Evolutionary conservation across 225 moss, liverwort and hornwort species (phyloP).

Genomic region (Sphagnum contortum): DNA sequence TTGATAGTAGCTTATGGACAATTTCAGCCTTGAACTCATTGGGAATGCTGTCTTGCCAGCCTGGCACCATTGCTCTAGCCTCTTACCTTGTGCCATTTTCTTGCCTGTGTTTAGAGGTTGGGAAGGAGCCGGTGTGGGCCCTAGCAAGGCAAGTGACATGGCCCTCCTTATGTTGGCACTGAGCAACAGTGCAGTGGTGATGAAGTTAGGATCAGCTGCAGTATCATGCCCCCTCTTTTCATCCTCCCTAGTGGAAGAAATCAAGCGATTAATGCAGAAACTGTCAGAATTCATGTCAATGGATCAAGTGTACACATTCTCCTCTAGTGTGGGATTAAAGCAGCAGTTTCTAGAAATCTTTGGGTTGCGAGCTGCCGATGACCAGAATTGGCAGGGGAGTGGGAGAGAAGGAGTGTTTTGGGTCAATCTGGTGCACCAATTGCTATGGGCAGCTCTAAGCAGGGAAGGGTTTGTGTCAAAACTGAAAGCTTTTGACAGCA

Average conservation of each 20-base stretch:
- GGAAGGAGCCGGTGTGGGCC: slow-evolving; percentile 13
- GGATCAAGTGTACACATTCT: slow-evolving; percentile 39
- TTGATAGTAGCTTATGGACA: no score
- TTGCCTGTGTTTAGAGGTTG: slow-evolving; percentile 32
- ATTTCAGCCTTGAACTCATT: no score
- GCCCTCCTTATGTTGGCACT: slow-evolving; percentile 47
- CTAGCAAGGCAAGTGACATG: slow-evolving; percentile 29
- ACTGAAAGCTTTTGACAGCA: slow-evolving; percentile 40
- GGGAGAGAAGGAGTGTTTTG: slow-evolving; percentile 49
- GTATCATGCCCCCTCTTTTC: slow-evolving; percentile 49
- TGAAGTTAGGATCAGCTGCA: slow-evolving; percentile 48
- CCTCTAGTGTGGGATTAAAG: slow-evolving; percentile 41
- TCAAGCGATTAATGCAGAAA: slow-evolving; percentile 40
- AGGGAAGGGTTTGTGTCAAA: slow-evolving; percentile 51
- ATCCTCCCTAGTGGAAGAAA: slow-evolving; percentile 21
- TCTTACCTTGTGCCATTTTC: background rate
- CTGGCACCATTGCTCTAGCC: no score
- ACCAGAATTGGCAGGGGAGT: slow-evolving; percentile 34
- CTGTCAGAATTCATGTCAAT: slow-evolving; percentile 33
- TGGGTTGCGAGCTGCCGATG: slow-evolving; percentile 47
- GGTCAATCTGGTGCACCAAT: slow-evolving; percentile 45
- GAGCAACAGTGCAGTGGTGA: slow-evolving; percentile 38
- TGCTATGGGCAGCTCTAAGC: slow-evolving; percentile 46
- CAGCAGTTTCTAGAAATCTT: slow-evolving; percentile 42
- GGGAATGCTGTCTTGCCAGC: no score